Base-by-base conservation (phyloP, 345 rosid species). In the Cardamine resedifolia region DNA sequence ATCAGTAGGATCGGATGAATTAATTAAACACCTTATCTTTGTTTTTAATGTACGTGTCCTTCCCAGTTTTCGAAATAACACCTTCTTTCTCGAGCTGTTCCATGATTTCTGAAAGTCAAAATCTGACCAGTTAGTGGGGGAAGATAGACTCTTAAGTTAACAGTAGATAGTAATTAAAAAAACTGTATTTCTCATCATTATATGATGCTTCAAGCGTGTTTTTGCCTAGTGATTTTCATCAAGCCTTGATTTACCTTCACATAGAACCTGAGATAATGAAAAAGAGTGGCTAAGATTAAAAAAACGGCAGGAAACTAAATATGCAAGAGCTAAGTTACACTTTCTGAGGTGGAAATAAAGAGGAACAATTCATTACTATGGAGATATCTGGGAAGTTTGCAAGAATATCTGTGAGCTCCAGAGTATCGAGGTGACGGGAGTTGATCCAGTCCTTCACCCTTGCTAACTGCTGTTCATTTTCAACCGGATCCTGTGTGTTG, bases 331-430 rank as follows among this genome's bases (percentile, higher is more conserved):
- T n/a, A 26, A 44, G 19, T 39, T 39, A 49, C 50, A 34, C 7
- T 58, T 71, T 49, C 4, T 33, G 39, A 58, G 49, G 24, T 60
- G 59, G 47, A 51, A 48, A 26, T 33, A 6, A 52, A 68, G 49
- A 53, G 38, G 39, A 68, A 61, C 38, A 64, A 28, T 10, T 39
- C 27, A 68, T 79, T 81, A 87, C 99, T 75, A 85, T 79, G 75
- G 99, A 88, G 79, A 91, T 89, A 74, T 88, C 96, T 9, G 91
- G 85, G 78, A 95, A 90, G 78, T 84, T 83, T 28, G 97, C 85
- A 68, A 91, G 91, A 58, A 90, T 70, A 61, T 89, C 99, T 66
- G 86, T 82, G 51, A 91, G 83, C 71, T 79, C 87, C 63, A 95
- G 30, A 49, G 81, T 79, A 53, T 85, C 78, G 24, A 83, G 79